Evolutionary conservation across 345 rosid species (phyloP).

Genomic region (Turritis glabra): DNA sequence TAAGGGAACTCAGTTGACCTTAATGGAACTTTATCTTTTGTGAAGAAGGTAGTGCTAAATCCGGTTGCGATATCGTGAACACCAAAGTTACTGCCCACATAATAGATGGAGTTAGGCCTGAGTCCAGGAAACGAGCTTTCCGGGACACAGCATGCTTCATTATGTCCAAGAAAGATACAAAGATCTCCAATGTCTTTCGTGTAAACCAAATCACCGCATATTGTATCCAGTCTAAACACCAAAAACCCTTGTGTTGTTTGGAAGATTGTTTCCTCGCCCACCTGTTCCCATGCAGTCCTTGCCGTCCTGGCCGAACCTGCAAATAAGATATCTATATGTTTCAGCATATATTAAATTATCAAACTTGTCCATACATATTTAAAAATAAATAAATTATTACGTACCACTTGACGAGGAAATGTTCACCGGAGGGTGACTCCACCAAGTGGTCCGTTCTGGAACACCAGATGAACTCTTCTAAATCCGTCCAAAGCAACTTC

Average conservation of each 20-base stretch:
- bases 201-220: not conserved
- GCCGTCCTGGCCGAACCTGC: not conserved
- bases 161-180: not conserved
- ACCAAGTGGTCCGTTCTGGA: not conserved
- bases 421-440: not conserved
- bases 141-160: not conserved
- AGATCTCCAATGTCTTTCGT: constrained; percentile 4
- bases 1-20: not conserved
- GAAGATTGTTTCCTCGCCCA: not conserved
- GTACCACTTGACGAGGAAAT: constrained; percentile 2
- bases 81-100: not conserved
- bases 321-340: not conserved
- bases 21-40: not conserved
- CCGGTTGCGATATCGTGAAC: not conserved
- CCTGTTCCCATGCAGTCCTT: too few relatives aligned
- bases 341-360: not conserved
- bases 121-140: not conserved
- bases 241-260: not conserved
- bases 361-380: not conserved
- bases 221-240: constrained; percentile 4
- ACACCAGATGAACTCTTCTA: not conserved
- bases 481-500: not conserved
- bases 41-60: not conserved
- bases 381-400: not conserved
- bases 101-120: not conserved